phyloP scores from a whole-genome alignment of 1,139 yeast genomes.

The Lizanozyma gosingica region DNA sequence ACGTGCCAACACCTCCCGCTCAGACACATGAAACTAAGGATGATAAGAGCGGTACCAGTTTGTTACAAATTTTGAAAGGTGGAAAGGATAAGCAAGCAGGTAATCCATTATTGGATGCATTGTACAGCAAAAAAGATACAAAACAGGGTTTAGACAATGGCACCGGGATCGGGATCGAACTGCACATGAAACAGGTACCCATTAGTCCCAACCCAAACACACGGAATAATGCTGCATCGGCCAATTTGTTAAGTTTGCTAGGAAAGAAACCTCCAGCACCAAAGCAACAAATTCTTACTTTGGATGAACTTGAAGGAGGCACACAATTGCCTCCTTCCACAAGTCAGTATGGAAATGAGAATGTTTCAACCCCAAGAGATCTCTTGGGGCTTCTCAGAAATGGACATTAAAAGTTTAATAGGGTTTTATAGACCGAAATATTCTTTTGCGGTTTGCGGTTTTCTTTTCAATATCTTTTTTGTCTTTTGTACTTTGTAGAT shows the following conservation, averaged over 20 bases:
- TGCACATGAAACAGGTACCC: background rate
- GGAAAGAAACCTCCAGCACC: constrained; percentile 7
- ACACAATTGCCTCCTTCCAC: background rate
- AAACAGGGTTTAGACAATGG: background rate
- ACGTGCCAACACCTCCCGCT: background rate
- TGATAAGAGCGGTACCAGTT: constrained; percentile 8
- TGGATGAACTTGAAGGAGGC: background rate
- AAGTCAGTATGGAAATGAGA: background rate
- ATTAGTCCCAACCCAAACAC: background rate
- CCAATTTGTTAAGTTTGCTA: constrained; percentile 11
- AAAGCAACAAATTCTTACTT: background rate
- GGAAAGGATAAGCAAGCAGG: constrained; percentile 4
- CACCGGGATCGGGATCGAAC: background rate
- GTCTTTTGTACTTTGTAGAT: background rate
- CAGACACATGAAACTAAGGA: constrained; percentile 2
- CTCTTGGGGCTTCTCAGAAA: background rate
- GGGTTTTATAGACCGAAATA: background rate
- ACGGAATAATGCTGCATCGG: constrained; percentile 7
- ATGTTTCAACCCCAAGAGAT: background rate
- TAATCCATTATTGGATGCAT: constrained; percentile 2
- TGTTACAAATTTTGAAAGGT: constrained; percentile 11
- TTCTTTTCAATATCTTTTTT: background rate
- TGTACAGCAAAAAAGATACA: background rate
- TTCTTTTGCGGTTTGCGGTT: background rate
- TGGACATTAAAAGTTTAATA: background rate